phyloP scores from a whole-genome alignment of 371 early-diverging fungal species.

The Mucor saturninus region DNA sequence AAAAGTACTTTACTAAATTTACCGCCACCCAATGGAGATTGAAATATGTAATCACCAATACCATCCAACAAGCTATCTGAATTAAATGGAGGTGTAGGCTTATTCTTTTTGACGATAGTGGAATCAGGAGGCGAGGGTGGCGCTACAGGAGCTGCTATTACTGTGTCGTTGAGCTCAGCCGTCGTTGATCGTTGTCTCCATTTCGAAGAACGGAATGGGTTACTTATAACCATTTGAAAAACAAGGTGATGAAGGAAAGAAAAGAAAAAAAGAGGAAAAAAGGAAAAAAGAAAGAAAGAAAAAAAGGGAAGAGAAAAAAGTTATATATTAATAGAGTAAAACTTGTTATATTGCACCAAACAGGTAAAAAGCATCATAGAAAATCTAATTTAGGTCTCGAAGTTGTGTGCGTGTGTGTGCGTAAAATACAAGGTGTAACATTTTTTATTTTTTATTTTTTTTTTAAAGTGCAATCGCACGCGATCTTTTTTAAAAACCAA shows the following conservation, averaged over 20 bases:
- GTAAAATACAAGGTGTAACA: slow-evolving; percentile 13
- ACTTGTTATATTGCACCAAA: slow-evolving; percentile 6
- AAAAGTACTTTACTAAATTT: slow-evolving; percentile 90
- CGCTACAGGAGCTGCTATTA: neutral
- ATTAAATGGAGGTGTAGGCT: slow-evolving; percentile 43
- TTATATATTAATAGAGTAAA: neutral
- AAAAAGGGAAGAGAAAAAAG: slow-evolving; percentile 8
- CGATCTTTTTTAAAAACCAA: slow-evolving; percentile 22
- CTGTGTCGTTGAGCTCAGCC: slow-evolving; percentile 13
- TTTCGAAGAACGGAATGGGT: slow-evolving; percentile 25
- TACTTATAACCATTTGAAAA: slow-evolving; percentile 18
- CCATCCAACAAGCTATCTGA: slow-evolving; percentile 63
- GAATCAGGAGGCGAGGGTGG: slow-evolving; percentile 10
- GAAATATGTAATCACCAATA: slow-evolving; percentile 82
- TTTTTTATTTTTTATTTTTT: neutral
- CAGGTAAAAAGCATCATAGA: slow-evolving; percentile 1
- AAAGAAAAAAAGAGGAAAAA: slow-evolving; percentile 6
- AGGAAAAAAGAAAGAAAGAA: neutral
- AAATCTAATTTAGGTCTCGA: neutral
- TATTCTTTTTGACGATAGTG: slow-evolving; percentile 14
- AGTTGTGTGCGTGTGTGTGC: too few species aligned
- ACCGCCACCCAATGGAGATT: slow-evolving; percentile 83
- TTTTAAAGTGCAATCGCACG: neutral
- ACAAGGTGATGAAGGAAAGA: neutral
- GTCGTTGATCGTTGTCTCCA: slow-evolving; percentile 29